Conservation (phyloP, 345 rosid genomes). For the Euphorbia peplus region DNA sequence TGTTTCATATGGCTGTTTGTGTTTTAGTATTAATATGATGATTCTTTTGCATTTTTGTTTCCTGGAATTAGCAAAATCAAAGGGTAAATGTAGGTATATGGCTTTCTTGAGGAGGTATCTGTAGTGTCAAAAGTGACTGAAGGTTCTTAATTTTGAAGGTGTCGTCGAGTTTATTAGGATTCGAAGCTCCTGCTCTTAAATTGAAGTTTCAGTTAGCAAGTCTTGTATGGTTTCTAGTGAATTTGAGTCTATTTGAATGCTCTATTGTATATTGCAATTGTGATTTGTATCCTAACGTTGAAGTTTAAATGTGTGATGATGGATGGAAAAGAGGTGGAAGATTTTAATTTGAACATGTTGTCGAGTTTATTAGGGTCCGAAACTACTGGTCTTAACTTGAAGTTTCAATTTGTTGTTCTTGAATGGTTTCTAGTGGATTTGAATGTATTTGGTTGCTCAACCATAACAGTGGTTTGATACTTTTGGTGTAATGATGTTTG, state of each 20-base stretch:
- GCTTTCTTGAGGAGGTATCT: not conserved
- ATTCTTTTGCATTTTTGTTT: not conserved
- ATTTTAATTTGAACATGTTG: too few species aligned
- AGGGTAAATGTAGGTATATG: not conserved
- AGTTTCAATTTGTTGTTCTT: too few species aligned
- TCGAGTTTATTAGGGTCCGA: too few species aligned
- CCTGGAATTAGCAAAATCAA: not conserved
- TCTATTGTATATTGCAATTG: not conserved
- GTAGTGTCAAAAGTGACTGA: not conserved
- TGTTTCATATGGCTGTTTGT: not conserved
- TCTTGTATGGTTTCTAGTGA: not conserved
- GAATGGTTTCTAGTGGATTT: too few species aligned
- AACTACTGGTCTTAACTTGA: too few species aligned
- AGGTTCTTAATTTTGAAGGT: conserved; percentile 2
- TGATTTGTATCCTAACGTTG: too few species aligned
- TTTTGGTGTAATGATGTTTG: not conserved
- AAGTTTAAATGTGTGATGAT: too few species aligned
- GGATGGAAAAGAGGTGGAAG: not conserved
- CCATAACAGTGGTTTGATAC: conserved; percentile 10
- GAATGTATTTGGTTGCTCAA: not conserved
- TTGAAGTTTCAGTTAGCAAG: not conserved
- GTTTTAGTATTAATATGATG: not conserved
- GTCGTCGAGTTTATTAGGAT: not conserved
- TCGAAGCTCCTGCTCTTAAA: not conserved
- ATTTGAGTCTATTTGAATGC: not conserved